Evolutionary conservation across 2,329 filamentous ascomycete species (phyloP).

Genomic region (Ascochyta rabiei): DNA sequence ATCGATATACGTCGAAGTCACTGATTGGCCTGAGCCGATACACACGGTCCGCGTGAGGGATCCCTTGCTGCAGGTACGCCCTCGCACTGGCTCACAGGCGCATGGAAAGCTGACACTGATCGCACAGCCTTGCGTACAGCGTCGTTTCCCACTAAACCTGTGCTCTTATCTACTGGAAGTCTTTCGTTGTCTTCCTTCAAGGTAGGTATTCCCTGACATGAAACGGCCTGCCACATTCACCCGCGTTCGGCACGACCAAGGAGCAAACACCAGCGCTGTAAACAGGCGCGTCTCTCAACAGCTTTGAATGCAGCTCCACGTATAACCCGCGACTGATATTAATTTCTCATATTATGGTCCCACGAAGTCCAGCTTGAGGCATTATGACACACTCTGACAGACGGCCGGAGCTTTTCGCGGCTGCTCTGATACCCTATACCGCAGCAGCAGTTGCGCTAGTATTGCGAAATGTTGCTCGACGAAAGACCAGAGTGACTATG

Average conservation of each 20-base stretch:
- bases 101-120: conserved; percentile 11
- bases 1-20: conserved; percentile 3
- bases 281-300: conserved; percentile 6
- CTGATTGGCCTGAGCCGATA: conserved; percentile 8
- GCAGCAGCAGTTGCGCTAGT: conserved; percentile 26
- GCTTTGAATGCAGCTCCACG: conserved; percentile 8
- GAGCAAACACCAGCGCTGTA: conserved; percentile 11
- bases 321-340: conserved; percentile 14
- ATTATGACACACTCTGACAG: conserved; percentile 21
- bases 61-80: conserved; percentile 18
- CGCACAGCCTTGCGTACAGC: conserved; percentile 14
- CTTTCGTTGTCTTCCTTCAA: neutral
- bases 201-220: conserved; percentile 2
- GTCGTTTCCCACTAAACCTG: conserved; percentile 9
- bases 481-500: conserved; percentile 19
- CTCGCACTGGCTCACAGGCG: conserved; percentile 4
- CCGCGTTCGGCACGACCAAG: neutral
- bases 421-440: conserved; percentile 27
- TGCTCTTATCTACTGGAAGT: conserved; percentile 14
- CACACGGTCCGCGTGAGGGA: conserved; percentile 5
- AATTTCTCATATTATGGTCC: conserved; percentile 16
- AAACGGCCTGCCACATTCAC: conserved; percentile 1
- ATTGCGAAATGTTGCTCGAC: conserved; percentile 23
- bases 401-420: conserved; percentile 27
- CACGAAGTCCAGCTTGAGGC: conserved; percentile 6